Evolutionary conservation across 1,284 basidiomycete species (phyloP), one percentile per base, ranked within the genome.

Genomic region (Sparassis latifolia): DNA sequence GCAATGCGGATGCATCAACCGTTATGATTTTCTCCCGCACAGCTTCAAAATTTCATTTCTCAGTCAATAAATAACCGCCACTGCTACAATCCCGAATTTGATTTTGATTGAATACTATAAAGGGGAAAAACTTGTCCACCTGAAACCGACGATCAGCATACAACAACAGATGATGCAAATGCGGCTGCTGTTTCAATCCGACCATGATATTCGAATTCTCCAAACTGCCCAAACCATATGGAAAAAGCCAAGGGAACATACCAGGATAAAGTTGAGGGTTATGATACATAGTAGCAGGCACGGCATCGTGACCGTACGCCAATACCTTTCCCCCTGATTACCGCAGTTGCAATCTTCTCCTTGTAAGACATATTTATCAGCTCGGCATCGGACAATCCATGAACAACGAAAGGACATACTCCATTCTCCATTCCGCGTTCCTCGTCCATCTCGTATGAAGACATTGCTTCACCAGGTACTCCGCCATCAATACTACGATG

Each of bases 61-160:
- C 52, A 2, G 61, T 59, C 0, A 68, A 29, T 0, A 73, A 35
- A 54, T 62, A 70, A 3, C 68, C 63, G 3, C 58, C 62, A 5
- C 50, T 55, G 1, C 57, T 56, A 29, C 52, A 51, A 0, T 53
- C 40, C 42, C 64, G 68, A 0, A 74, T 65, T 53, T 74, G 71
- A 32, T 68, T 54, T 51, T 74, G 67, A 56, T 68, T 72, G 38
- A 74, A 71, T 0, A 66, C 69, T n/a, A 73, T 56, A 30, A 74
- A 29, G 0, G 66, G 58, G 57, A 73, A 74, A 12, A 58, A 49
- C 1, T 52, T 28, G 47, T 73, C 71, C 0, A 39, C 44, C 45
- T 74, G 71, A 56, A 74, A 74, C 0, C 65, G 39, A 42, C 68
- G 67, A 50, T 74, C 69, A 57, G 69, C 59, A 51, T 72, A 74